Evolutionary conservation across 1,284 basidiomycete species (phyloP).

Genomic region (Sutorius eximius): DNA sequence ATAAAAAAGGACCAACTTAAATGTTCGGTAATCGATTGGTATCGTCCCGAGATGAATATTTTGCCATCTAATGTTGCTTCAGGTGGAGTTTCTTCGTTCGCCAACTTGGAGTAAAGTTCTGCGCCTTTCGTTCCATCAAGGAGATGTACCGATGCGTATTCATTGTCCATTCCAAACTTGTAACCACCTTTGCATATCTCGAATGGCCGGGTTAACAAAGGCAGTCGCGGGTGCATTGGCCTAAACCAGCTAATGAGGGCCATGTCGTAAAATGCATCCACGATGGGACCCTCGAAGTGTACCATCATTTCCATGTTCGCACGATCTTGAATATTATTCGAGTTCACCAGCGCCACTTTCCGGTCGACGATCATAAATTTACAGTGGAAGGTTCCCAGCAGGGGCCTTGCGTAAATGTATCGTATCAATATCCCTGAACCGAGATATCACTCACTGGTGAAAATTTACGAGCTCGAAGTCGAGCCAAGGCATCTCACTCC

Average conservation of each 20-base stretch:
- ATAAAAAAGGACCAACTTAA: slow-evolving; percentile 26
- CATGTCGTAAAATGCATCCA: slow-evolving; percentile 74
- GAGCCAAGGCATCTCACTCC: slow-evolving; percentile 60
- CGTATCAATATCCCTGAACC: background rate
- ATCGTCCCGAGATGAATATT: slow-evolving; percentile 32
- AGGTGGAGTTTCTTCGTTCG: slow-evolving; percentile 13
- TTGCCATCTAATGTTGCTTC: slow-evolving; percentile 9
- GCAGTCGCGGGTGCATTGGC: slow-evolving; percentile 57
- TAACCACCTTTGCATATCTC: slow-evolving; percentile 34
- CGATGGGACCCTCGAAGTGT: slow-evolving; percentile 68
- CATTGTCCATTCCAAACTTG: slow-evolving; percentile 52
- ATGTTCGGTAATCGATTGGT: slow-evolving; percentile 39
- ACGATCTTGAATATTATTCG: slow-evolving; percentile 75
- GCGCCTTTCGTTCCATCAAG: slow-evolving; percentile 32
- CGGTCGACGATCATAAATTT: slow-evolving; percentile 79
- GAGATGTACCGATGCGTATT: slow-evolving; percentile 36
- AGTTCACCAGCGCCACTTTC: slow-evolving; percentile 69
- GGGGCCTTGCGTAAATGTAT: slow-evolving; percentile 47
- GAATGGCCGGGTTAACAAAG: slow-evolving; percentile 38
- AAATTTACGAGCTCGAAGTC: slow-evolving; percentile 62
- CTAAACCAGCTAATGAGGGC: slow-evolving; percentile 68
- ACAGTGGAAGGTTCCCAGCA: slow-evolving; percentile 76
- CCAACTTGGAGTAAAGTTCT: slow-evolving; percentile 26
- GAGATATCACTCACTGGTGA: slow-evolving; percentile 33
- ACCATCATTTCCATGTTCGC: slow-evolving; percentile 70